Percentiles rank a stretch among this genome's conserved stretches.
Conservation (phyloP, 176 grass and related monocot genomes). For the Pharus latifolius region DNA sequence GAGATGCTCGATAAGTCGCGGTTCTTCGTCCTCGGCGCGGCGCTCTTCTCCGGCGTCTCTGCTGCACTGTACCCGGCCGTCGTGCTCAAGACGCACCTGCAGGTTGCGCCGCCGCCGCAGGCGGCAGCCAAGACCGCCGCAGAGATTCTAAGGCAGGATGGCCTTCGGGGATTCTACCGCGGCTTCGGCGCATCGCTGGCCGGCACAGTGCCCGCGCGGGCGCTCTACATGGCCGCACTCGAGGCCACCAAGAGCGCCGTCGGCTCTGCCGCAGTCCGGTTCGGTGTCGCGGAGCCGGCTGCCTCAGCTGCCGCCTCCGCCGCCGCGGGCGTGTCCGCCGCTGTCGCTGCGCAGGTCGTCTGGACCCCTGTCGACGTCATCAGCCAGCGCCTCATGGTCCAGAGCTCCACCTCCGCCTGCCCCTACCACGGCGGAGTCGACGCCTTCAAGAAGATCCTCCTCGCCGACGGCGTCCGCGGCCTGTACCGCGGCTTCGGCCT, state of each 20-base stretch:
- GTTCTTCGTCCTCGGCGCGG: slow-evolving; percentile 85
- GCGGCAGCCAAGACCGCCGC: slow-evolving; percentile 23
- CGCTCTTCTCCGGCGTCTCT: slow-evolving; percentile 88
- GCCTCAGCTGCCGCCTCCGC: slow-evolving; percentile 69
- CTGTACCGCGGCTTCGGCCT: slow-evolving; percentile 94
- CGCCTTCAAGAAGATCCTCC: slow-evolving; percentile 63
- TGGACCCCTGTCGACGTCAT: slow-evolving; percentile 95
- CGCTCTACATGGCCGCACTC: slow-evolving; percentile 94
- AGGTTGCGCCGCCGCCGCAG: slow-evolving; percentile 56
- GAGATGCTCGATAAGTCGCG: slow-evolving; percentile 99
- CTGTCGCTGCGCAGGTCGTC: slow-evolving; percentile 78
- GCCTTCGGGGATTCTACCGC: slow-evolving; percentile 70
- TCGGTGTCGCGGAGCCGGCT: slow-evolving; percentile 60
- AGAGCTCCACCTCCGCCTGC: slow-evolving; percentile 20
- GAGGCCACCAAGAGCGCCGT: slow-evolving; percentile 93
- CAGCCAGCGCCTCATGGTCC: slow-evolving; percentile 93
- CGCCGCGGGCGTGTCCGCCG: slow-evolving; percentile 52
- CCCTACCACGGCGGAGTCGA: slow-evolving; percentile 63
- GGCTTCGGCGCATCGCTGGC: slow-evolving; percentile 86
- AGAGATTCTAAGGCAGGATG: slow-evolving; percentile 70
- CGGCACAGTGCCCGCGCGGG: slow-evolving; percentile 82
- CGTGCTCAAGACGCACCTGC: slow-evolving; percentile 87
- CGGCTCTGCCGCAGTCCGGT: slow-evolving; percentile 47
- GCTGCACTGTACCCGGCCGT: slow-evolving; percentile 88
- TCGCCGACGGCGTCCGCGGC: slow-evolving; percentile 57